Conservation (phyloP, 2,329 filamentous ascomycete genomes). For the Ceratocystis papillata region DNA sequence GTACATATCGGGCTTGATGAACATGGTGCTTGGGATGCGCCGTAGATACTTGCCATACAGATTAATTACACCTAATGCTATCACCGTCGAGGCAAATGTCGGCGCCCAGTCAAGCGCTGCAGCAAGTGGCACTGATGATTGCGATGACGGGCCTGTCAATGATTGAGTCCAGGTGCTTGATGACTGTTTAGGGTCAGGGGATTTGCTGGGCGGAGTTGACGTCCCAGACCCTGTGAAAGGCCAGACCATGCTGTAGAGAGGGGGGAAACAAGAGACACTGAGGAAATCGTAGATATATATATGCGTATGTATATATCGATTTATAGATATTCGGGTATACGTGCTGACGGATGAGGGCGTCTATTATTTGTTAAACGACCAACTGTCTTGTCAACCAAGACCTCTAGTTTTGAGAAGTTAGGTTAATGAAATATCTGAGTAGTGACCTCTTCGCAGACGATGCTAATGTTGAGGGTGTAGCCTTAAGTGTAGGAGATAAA, state of each 20-base stretch:
- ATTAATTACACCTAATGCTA: slow-evolving; percentile 34
- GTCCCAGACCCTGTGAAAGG: slow-evolving; percentile 32
- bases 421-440: neutral
- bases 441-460: neutral
- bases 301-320: neutral
- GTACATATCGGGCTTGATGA: slow-evolving; percentile 66
- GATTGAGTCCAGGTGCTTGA: slow-evolving; percentile 35
- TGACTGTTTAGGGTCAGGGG: slow-evolving; percentile 25
- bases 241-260: slow-evolving; percentile 32
- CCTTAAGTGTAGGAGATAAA: neutral
- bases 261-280: neutral
- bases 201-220: slow-evolving; percentile 22
- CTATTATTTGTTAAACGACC: neutral
- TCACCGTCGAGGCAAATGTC: slow-evolving; percentile 33
- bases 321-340: neutral
- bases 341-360: neutral
- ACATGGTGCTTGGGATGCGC: slow-evolving; percentile 65
- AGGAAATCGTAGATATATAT: neutral
- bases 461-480: neutral
- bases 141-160: slow-evolving; percentile 28
- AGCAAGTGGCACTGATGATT: slow-evolving; percentile 28
- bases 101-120: slow-evolving; percentile 35
- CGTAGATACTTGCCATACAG: slow-evolving; percentile 69
- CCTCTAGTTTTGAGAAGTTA: neutral
- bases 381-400: neutral